These are phyloP conservation scores for Nicotiana attenuata DNA, from an alignment of 257 asterid species.

Conservation along the genomic window DNA sequence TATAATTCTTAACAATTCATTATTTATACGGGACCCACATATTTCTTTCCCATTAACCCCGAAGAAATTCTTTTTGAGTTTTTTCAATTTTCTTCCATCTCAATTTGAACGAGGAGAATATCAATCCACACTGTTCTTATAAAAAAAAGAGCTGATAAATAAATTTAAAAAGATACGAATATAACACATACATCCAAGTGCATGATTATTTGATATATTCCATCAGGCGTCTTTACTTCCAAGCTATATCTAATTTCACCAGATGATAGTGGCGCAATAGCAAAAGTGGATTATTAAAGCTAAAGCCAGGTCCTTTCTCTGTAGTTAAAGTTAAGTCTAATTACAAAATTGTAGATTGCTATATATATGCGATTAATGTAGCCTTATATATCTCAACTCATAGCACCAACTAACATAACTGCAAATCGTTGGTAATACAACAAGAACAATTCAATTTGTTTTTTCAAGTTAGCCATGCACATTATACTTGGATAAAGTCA, in stretches of 20 bases:
- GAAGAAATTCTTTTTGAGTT: background rate
- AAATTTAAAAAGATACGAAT: background rate
- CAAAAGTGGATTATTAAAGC: constrained; percentile 22
- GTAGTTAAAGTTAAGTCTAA: constrained; percentile 10
- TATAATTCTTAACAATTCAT: too few species aligned
- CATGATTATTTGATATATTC: background rate
- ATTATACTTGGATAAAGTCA: background rate
- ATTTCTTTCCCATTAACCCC: background rate
- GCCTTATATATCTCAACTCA: background rate
- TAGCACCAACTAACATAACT: background rate
- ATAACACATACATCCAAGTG: background rate
- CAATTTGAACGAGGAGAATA: too few species aligned
- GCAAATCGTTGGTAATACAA: background rate
- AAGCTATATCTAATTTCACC: constrained; percentile 24
- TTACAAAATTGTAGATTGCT: background rate
- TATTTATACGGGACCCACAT: background rate
- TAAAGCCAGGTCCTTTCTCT: constrained; percentile 20
- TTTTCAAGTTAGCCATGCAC: background rate
- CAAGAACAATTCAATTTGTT: background rate
- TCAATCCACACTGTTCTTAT: background rate
- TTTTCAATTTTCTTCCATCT: background rate
- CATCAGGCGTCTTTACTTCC: constrained; percentile 16
- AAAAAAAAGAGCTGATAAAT: background rate
- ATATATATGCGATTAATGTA: background rate
- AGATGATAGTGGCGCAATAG: constrained; percentile 21